Percentiles rank a stretch among this genome's conserved stretches.
phyloP scores from a whole-genome alignment of 371 early-diverging fungal species.

The Smittium culicis region DNA sequence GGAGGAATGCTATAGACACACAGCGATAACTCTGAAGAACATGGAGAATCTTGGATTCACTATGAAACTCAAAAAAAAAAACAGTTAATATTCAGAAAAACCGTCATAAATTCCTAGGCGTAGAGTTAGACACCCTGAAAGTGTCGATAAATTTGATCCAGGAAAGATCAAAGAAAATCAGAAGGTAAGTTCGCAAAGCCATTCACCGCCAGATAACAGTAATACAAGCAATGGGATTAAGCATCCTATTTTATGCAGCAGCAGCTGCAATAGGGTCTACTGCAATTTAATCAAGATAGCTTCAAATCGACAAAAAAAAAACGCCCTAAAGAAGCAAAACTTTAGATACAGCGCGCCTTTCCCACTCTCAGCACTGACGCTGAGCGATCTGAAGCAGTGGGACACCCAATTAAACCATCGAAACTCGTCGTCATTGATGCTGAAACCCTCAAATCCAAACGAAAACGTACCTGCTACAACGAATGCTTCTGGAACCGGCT shows the following conservation, averaged over 20 bases:
- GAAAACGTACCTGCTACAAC: background rate
- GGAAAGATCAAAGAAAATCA: too few relatives aligned
- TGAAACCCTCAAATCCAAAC: background rate
- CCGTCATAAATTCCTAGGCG: too few relatives aligned
- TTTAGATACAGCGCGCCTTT: background rate
- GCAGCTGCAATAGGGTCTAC: too few relatives aligned
- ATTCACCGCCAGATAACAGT: too few relatives aligned
- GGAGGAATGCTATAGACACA: slow-evolving; percentile 12
- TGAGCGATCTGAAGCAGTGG: slow-evolving; percentile 3
- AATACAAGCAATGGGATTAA: too few relatives aligned
- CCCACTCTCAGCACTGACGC: background rate
- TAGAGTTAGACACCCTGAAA: too few relatives aligned
- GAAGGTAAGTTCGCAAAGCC: too few relatives aligned
- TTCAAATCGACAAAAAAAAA: slow-evolving; percentile 5
- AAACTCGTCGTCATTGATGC: background rate
- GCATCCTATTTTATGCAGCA: too few relatives aligned
- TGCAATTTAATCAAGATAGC: background rate
- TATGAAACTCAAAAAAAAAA: too few relatives aligned
- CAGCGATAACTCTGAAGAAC: slow-evolving; percentile 1
- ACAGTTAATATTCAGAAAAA: too few relatives aligned
- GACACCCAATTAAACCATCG: background rate
- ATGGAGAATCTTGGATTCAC: background rate
- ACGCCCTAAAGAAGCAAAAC: slow-evolving; percentile 3
- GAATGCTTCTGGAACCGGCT: slow-evolving; percentile 8
- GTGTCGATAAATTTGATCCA: too few relatives aligned